Percentiles rank a stretch among this genome's conserved stretches.
Evolutionary conservation across 2,329 filamentous ascomycete genomes (phyloP).

Genomic region (Zarea fungicola): DNA sequence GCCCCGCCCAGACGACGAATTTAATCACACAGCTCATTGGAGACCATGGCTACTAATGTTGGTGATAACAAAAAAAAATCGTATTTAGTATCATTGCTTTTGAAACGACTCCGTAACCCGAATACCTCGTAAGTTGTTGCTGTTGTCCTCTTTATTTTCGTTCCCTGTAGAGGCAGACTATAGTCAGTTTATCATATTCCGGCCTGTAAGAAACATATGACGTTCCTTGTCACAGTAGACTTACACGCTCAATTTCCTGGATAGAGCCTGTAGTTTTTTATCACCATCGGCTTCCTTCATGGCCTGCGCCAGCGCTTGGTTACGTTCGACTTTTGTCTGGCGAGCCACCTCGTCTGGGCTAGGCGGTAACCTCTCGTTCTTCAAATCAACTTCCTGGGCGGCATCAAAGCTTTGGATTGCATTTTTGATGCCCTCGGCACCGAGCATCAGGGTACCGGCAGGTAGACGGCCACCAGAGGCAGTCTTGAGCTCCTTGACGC

Average conservation of each 20-base stretch:
- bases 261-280: constrained; percentile 76
- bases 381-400: constrained; percentile 89
- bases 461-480: constrained; percentile 88
- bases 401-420: constrained; percentile 97
- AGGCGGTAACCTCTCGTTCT: constrained; percentile 91
- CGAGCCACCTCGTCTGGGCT: constrained; percentile 85
- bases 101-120: neutral
- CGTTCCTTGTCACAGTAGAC: no score
- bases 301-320: constrained; percentile 79
- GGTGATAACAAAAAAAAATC: no score
- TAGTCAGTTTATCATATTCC: neutral
- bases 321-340: constrained; percentile 74
- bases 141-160: neutral
- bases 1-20: no score
- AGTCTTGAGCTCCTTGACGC: constrained; percentile 95
- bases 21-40: no score
- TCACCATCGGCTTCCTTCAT: constrained; percentile 89
- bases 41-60: no score
- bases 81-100: neutral
- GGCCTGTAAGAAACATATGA: no score
- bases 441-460: constrained; percentile 94
- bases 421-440: constrained; percentile 97
- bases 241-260: constrained; percentile 94
- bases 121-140: no score
- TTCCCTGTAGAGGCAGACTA: neutral